Evolutionary conservation across 331 rosid species (phyloP).

Genomic region (Acacia pycnantha): DNA sequence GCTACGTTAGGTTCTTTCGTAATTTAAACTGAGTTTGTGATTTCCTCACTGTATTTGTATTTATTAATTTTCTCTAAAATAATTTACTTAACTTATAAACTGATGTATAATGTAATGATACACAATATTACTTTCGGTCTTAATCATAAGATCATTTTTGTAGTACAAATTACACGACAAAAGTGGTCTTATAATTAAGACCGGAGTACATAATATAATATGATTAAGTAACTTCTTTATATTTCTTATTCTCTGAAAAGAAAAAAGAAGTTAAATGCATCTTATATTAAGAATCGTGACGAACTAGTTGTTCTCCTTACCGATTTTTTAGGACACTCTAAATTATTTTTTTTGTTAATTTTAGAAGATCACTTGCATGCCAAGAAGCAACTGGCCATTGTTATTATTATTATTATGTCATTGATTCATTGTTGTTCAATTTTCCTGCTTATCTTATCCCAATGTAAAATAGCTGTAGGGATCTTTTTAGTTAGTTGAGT

Average conservation of each 20-base stretch:
- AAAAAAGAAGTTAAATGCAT: no score
- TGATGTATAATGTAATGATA: no score
- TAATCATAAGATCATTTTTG: no score
- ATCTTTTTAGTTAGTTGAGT: neutral
- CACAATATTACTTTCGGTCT: no score
- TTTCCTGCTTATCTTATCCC: neutral
- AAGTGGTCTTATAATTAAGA: no score
- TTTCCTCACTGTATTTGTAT: neutral
- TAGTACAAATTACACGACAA: no score
- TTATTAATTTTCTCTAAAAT: no score
- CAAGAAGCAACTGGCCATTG: neutral
- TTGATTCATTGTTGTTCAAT: neutral
- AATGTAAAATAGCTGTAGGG: neutral
- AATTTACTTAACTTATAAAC: no score
- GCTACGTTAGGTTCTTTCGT: neutral
- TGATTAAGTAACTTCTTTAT: no score
- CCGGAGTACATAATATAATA: no score
- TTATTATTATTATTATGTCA: neutral
- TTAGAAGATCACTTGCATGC: neutral
- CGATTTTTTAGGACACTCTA: neutral
- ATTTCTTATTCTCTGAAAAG: no score
- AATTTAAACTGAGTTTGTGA: neutral
- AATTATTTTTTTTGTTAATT: neutral
- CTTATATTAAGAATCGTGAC: fast-evolving
- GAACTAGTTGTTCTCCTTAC: no score